phyloP scores from a whole-genome alignment of 2,329 filamentous ascomycete species.

The Clathrospora elynae region DNA sequence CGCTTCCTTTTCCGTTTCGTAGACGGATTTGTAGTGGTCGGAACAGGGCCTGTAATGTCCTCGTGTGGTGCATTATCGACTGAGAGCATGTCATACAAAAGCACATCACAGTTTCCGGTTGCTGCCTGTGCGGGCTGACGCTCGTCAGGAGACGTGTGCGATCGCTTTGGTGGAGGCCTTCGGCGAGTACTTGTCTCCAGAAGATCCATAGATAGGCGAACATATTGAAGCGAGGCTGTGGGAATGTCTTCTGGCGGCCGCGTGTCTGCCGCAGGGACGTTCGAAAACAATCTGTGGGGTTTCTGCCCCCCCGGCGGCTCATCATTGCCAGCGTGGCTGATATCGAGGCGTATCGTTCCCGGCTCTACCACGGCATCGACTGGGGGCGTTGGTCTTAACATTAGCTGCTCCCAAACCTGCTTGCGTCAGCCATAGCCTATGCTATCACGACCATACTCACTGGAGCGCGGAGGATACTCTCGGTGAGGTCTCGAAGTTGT shows the following conservation, averaged over 20 bases:
- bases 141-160: slow-evolving; percentile 9
- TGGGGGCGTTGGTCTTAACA: slow-evolving; percentile 30
- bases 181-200: slow-evolving; percentile 19
- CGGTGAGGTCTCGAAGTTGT: slow-evolving; percentile 27
- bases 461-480: slow-evolving; percentile 35
- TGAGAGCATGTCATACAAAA: neutral
- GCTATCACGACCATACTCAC: slow-evolving; percentile 20
- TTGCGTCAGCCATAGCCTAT: slow-evolving; percentile 1
- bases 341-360: slow-evolving; percentile 27
- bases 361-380: neutral
- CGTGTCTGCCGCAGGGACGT: slow-evolving; percentile 35
- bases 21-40: neutral
- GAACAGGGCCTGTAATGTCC: too few relatives aligned
- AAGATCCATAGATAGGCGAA: slow-evolving; percentile 35
- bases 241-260: slow-evolving; percentile 39
- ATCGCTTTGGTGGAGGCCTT: slow-evolving; percentile 13
- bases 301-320: slow-evolving; percentile 9
- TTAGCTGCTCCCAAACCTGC: slow-evolving; percentile 46
- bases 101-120: neutral
- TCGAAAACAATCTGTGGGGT: slow-evolving; percentile 28
- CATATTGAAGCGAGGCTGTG: slow-evolving; percentile 29
- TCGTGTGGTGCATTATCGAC: neutral
- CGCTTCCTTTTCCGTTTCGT: slow-evolving; percentile 11
- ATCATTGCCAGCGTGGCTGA: slow-evolving; percentile 22
- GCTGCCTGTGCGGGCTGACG: neutral